Evolutionary conservation across 164 flowering plant genomes (phyloP).

Genomic region (Aristolochia contorta): DNA sequence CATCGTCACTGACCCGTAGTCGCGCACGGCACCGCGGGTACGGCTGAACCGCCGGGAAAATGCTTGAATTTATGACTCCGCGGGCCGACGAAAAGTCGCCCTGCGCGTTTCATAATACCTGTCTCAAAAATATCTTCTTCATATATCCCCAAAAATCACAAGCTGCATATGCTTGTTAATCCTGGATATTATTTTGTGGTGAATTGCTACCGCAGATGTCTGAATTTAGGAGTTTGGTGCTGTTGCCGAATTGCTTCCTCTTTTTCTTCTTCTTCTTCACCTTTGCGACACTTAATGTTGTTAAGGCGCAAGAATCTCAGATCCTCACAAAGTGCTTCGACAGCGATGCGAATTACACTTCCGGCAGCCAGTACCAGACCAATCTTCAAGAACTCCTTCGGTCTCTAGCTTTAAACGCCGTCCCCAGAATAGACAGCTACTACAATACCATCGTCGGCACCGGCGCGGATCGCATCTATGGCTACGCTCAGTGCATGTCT

Average conservation of each 20-base stretch:
- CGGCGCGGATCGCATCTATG: slow-evolving; percentile 1
- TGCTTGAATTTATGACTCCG: too few relatives aligned
- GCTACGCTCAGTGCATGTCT: slow-evolving; percentile 9
- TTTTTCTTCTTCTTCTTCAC: background rate
- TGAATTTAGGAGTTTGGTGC: background rate
- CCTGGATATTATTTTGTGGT: too few relatives aligned
- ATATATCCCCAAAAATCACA: background rate
- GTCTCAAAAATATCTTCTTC: background rate
- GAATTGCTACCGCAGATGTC: background rate
- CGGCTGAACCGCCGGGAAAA: too few relatives aligned
- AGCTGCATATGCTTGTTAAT: too few relatives aligned
- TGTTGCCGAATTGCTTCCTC: background rate
- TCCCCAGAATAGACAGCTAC: background rate
- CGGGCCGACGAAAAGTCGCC: too few relatives aligned
- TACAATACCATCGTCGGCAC: slow-evolving; percentile 1
- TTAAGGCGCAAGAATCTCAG: background rate
- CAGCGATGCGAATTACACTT: slow-evolving; percentile 1
- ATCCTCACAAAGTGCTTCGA: background rate
- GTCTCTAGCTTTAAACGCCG: background rate
- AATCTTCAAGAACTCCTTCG: slow-evolving; percentile 13
- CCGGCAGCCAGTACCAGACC: slow-evolving; percentile 8
- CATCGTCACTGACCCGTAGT: too few relatives aligned
- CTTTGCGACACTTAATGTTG: too few relatives aligned
- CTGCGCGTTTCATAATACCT: too few relatives aligned
- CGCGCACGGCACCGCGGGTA: too few relatives aligned